Percentiles rank a stretch among this genome's conserved stretches.
Evolutionary conservation across 2,329 filamentous ascomycete genomes (phyloP).

Genomic region (Beauveria varroae): DNA sequence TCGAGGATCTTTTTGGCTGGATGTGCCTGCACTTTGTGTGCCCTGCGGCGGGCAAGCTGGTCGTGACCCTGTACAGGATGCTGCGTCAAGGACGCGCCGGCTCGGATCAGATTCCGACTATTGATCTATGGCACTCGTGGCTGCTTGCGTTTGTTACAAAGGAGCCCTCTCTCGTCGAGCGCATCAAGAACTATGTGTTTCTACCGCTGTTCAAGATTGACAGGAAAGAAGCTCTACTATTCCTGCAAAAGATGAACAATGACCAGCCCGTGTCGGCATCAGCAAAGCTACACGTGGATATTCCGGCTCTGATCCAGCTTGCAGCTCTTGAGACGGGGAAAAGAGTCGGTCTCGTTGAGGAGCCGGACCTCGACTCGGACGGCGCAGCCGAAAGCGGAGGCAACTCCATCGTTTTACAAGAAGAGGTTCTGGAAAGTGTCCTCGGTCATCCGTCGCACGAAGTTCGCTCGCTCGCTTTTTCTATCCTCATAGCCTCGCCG

Average conservation of each 20-base stretch:
- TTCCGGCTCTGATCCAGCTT: conserved; percentile 53
- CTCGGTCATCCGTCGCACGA: conserved; percentile 50
- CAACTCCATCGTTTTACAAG: conserved; percentile 27
- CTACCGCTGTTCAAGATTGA: conserved; percentile 55
- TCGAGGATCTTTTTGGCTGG: conserved; percentile 45
- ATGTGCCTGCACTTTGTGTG: conserved; percentile 51
- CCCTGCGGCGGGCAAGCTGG: conserved; percentile 52
- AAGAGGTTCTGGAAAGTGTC: conserved; percentile 42
- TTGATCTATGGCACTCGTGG: conserved; percentile 48
- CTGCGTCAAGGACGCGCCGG: conserved; percentile 28
- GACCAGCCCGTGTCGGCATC: conserved; percentile 39
- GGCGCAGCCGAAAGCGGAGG: conserved; percentile 15
- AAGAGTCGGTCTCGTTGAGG: conserved; percentile 60
- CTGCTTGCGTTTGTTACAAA: conserved; percentile 42
- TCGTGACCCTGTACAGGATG: conserved; percentile 48
- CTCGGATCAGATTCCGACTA: conserved; percentile 22
- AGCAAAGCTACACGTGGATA: conserved; percentile 38
- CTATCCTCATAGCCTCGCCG: conserved; percentile 68
- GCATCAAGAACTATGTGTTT: conserved; percentile 58
- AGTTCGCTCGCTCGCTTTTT: conserved; percentile 73
- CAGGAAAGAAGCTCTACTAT: conserved; percentile 42
- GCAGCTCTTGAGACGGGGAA: conserved; percentile 65
- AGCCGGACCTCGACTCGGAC: conserved; percentile 37
- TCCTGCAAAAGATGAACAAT: conserved; percentile 52
- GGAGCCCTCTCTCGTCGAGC: conserved; percentile 48